A percentile compares a stretch with the other conserved stretches of the same genome.
These are phyloP conservation scores for Nannochloropsis salina DNA, from an alignment of 108 stramenopile genomes.

Conservation along the genomic window DNA sequence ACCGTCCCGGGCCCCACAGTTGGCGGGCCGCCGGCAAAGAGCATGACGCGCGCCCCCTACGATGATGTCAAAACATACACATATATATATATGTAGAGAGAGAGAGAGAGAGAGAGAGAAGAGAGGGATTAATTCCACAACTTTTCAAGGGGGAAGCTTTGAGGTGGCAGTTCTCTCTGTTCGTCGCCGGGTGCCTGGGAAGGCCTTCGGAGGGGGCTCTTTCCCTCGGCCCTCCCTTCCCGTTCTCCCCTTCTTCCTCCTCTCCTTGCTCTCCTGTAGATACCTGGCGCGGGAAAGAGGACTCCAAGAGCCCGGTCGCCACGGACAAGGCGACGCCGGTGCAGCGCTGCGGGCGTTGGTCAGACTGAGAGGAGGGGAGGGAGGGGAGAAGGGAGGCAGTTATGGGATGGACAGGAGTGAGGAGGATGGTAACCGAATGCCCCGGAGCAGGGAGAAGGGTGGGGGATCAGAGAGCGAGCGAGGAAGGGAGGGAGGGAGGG, in stretches of 20 bases:
- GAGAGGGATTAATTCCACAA: not conserved
- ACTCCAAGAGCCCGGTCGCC: slow-evolving; percentile 78
- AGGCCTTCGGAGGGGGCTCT: too few species aligned
- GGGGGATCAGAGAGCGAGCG: not conserved
- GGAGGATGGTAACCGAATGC: not conserved
- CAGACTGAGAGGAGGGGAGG: not conserved
- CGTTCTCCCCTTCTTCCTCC: not conserved
- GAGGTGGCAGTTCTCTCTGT: too few species aligned
- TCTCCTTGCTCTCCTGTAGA: slow-evolving; percentile 3
- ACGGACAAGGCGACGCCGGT: slow-evolving; percentile 79
- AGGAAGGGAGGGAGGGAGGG: slow-evolving; percentile 17
- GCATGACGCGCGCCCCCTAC: slow-evolving; percentile 82
- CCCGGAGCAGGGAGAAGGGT: not conserved
- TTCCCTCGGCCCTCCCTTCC: not conserved
- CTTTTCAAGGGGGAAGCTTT: too few species aligned
- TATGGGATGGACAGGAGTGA: slow-evolving; percentile 59
- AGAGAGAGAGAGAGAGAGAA: not conserved
- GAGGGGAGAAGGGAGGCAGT: slow-evolving; percentile 45
- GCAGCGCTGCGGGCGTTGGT: slow-evolving; percentile 82
- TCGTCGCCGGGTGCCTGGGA: too few species aligned
- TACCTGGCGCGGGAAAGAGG: slow-evolving; percentile 71
- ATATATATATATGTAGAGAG: not conserved
- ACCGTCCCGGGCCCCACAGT: slow-evolving; percentile 91
- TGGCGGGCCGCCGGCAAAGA: slow-evolving; percentile 91
- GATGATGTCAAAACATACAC: not conserved